A percentile compares a stretch with the other conserved stretches of the same genome.
These are phyloP conservation scores for Sungouiella blattae DNA, from an alignment of 805 yeast species.

Conservation along the genomic window DNA sequence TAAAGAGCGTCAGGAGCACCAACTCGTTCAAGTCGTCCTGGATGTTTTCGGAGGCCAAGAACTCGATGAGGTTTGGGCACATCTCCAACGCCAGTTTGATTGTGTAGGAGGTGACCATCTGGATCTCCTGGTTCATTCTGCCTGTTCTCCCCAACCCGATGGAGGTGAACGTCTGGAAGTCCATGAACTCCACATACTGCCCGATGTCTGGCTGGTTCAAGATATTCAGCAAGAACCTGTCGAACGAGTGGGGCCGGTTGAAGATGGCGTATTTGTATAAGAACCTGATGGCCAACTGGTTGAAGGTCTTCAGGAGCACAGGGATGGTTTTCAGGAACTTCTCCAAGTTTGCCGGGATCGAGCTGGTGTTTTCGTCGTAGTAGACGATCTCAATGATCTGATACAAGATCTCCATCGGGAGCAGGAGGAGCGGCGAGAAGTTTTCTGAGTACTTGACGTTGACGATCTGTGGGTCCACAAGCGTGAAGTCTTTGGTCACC, in stretches of 20 bases:
- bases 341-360: slow-evolving; percentile 49
- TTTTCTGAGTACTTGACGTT: slow-evolving; percentile 7
- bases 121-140: slow-evolving; percentile 85
- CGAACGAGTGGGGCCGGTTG: slow-evolving; percentile 78
- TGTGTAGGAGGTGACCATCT: slow-evolving; percentile 79
- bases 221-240: slow-evolving; percentile 59
- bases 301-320: slow-evolving; percentile 55
- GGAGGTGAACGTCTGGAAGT: slow-evolving; percentile 84
- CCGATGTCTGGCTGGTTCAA: slow-evolving; percentile 45
- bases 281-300: slow-evolving; percentile 54
- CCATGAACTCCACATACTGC: slow-evolving; percentile 67
- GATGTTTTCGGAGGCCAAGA: slow-evolving; percentile 79
- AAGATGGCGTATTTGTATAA: slow-evolving; percentile 67
- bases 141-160: slow-evolving; percentile 88
- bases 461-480: slow-evolving; percentile 15
- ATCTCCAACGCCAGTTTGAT: slow-evolving; percentile 57
- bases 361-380: slow-evolving; percentile 50
- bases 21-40: slow-evolving; percentile 70
- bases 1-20: slow-evolving; percentile 56
- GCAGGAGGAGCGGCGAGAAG: slow-evolving; percentile 23
- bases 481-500: slow-evolving; percentile 15
- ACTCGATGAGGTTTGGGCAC: slow-evolving; percentile 71
- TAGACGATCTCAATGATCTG: slow-evolving; percentile 54
- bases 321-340: slow-evolving; percentile 50
- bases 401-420: slow-evolving; percentile 56